Base-by-base conservation (phyloP, 352 stramenopile species). In the Achlya hypogyna region DNA sequence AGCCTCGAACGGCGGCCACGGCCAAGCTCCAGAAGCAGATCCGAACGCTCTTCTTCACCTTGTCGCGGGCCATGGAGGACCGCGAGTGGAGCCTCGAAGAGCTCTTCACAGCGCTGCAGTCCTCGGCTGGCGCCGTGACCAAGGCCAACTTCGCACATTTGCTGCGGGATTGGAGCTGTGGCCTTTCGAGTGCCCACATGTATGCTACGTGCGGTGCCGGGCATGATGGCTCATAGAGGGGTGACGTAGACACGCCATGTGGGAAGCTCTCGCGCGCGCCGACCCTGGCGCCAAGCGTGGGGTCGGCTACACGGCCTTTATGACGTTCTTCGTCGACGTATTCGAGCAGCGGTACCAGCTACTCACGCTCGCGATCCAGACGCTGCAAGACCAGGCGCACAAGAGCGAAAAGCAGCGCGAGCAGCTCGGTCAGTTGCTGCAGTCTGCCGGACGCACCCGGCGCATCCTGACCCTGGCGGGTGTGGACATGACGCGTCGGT, bases 21-120 rank as follows among this genome's bases (percentile, higher is more conserved):
- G 54, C 54, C 14, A 51, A 16, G 18, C 22, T 64, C 2, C 31
- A 45, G 9, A 64, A 64, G 40, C 54, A 64, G 47, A 12, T 64
- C 22, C 54, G 54, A 16, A 51, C 54, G 23, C 54, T 64, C 34
- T 64, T 64, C 25, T 64, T 64, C 34, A 28, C 32, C 54, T 23
- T 64, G 14, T 64, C 35, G 14, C 54, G 54, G 20, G 45, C n/a
- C 32, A n/a, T 64, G 32, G 54, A 64, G 38, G 40, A 34, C 25
- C 54, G 38, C 53, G 25, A 47, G 54, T 38, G 38, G 12, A 53
- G 31, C 12, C 23, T 64, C 9, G 54, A 64, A 10, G 22, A 22
- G 3, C 54, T 64, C 34, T 64, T 35, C 22, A 6, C 25, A 12
- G 34, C 35, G 10, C 51, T 64, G 54, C 54, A 64, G 31, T 28